Evolutionary conservation across 257 asterid species (phyloP).

Genomic region (Solanum boliviense): DNA sequence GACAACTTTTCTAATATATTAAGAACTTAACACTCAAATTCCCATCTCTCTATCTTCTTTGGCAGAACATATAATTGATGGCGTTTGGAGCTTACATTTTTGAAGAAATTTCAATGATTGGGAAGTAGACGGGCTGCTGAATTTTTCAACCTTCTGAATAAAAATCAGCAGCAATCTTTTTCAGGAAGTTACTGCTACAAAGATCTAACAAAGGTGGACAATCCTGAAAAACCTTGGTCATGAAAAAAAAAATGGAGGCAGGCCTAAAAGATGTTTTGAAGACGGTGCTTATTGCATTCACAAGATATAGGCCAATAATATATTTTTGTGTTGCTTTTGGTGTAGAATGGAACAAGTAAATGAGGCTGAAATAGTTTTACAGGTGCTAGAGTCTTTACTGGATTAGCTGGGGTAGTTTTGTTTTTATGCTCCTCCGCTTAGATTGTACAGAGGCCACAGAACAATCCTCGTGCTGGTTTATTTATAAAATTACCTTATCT

Average conservation of each 20-base stretch:
- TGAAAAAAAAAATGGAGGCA: background rate
- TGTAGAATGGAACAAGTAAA: background rate
- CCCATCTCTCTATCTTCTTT: background rate
- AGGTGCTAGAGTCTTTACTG: background rate
- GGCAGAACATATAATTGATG: background rate
- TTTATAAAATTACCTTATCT: background rate
- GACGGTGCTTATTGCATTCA: background rate
- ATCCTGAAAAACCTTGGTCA: background rate
- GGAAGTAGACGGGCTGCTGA: background rate
- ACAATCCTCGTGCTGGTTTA: background rate
- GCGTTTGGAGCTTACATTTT: background rate
- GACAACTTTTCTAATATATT: background rate
- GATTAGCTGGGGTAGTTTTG: background rate
- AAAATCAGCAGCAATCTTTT: background rate
- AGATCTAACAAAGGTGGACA: background rate
- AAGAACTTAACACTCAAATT: background rate
- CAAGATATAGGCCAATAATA: background rate
- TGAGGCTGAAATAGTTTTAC: background rate
- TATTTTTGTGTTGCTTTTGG: background rate
- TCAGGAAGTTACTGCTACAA: background rate
- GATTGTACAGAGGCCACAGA: background rate
- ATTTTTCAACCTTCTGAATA: background rate
- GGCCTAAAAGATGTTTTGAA: background rate
- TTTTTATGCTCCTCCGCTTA: background rate
- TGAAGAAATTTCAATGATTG: background rate